Conservation (phyloP, 805 yeast genomes). For the Kodamaea kaohsiungensis region DNA sequence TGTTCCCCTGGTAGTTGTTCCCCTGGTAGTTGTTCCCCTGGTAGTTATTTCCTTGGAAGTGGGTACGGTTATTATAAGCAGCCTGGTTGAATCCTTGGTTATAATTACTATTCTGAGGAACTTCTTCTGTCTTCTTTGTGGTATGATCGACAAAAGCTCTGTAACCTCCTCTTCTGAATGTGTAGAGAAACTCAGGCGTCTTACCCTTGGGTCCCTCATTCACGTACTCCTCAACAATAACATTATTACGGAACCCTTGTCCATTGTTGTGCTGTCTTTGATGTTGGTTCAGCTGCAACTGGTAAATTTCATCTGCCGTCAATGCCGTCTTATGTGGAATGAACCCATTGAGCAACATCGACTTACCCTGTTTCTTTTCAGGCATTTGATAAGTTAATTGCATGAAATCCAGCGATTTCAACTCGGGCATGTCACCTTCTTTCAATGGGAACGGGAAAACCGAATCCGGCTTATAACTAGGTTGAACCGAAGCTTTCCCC, state of each 20-base stretch:
- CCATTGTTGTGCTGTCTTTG: slow-evolving; percentile 13
- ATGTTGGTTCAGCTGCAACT: slow-evolving; percentile 34
- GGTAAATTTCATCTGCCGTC: slow-evolving; percentile 56
- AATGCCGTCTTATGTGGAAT: slow-evolving; percentile 62
- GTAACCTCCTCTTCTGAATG: slow-evolving; percentile 42
- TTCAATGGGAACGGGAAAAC: slow-evolving; percentile 47
- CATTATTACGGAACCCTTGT: slow-evolving; percentile 29
- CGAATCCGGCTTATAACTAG: slow-evolving; percentile 36
- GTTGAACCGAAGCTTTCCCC: slow-evolving; percentile 49
- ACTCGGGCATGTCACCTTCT: slow-evolving; percentile 46
- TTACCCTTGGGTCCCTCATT: slow-evolving; percentile 43
- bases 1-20: slow-evolving; percentile 11
- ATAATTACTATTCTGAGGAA: not conserved
- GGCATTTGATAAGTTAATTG: slow-evolving; percentile 63
- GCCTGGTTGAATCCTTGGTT: not conserved
- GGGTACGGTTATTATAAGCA: slow-evolving; percentile 11
- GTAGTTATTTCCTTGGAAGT: slow-evolving; percentile 12
- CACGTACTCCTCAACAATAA: slow-evolving; percentile 36
- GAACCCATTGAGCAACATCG: slow-evolving; percentile 82
- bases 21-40: slow-evolving; percentile 17
- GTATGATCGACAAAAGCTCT: slow-evolving; percentile 25
- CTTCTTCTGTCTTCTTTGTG: slow-evolving; percentile 11
- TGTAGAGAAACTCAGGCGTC: slow-evolving; percentile 29
- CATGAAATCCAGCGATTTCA: slow-evolving; percentile 42
- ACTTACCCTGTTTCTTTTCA: slow-evolving; percentile 59